Conservation (phyloP, 192 early-diverging fungal species). For the Chytriomyces hyalinus region DNA sequence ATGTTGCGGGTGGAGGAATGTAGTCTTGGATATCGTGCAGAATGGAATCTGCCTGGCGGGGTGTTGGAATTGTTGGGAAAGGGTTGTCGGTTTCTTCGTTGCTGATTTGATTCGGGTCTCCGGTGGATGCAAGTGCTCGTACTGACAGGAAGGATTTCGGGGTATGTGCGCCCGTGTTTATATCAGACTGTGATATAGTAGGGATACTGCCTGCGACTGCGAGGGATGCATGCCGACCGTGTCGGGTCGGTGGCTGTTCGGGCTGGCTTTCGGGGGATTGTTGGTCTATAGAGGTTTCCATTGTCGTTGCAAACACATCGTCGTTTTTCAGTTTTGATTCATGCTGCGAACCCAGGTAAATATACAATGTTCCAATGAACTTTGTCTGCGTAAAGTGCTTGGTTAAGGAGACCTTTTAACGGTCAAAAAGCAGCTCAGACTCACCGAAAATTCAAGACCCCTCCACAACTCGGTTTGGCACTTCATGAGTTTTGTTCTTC, state of each 20-base stretch:
- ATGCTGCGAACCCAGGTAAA: conserved; percentile 20
- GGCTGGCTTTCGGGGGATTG: neutral
- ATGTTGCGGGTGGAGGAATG: neutral
- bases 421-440: neutral
- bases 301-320: neutral
- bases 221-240: too few relatives aligned
- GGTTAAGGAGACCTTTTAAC: neutral
- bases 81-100: too few relatives aligned
- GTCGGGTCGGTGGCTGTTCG: neutral
- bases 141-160: neutral
- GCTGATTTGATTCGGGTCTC: too few relatives aligned
- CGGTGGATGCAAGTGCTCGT: too few relatives aligned
- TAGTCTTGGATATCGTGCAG: neutral
- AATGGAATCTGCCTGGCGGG: neutral
- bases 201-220: too few relatives aligned
- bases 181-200: neutral
- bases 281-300: neutral
- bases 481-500: conserved; percentile 24
- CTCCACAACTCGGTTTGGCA: conserved; percentile 21
- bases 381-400: conserved; percentile 1
- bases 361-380: conserved; percentile 25
- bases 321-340: neutral
- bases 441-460: conserved; percentile 22
- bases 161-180: neutral
- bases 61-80: too few relatives aligned